A percentile compares a stretch with the other conserved stretches of the same genome.
These are phyloP conservation scores for Fomitopsis betulina DNA, from an alignment of 1,284 basidiomycete genomes.

Conservation along the genomic window DNA sequence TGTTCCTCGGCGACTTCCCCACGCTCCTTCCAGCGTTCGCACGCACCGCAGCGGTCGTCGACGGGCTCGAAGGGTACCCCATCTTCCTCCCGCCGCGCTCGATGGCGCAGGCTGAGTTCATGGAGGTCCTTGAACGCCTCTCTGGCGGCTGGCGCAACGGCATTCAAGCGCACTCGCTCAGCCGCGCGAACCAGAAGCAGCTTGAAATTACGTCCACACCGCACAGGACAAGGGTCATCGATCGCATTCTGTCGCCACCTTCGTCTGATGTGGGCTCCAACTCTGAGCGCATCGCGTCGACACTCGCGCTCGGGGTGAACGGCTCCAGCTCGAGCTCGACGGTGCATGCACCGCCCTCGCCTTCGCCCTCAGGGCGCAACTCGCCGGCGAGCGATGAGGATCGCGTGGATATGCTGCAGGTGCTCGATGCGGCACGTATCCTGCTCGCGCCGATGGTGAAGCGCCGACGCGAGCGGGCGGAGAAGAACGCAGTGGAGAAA, in stretches of 20 bases:
- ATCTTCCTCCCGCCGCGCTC: constrained; percentile 79
- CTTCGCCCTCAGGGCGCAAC: constrained; percentile 15
- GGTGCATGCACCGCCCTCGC: constrained; percentile 10
- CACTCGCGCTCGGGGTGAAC: constrained; percentile 18
- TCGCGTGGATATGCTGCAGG: constrained; percentile 35
- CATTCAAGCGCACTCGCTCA: constrained; percentile 48
- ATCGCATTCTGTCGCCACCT: constrained; percentile 20
- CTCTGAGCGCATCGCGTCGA: constrained; percentile 17
- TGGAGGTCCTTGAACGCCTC: constrained; percentile 74
- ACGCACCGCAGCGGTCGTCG: constrained; percentile 59
- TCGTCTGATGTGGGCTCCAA: constrained; percentile 15
- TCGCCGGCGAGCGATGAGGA: constrained; percentile 13
- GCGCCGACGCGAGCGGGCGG: constrained; percentile 50
- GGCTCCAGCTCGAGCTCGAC: constrained; percentile 20
- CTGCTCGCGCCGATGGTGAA: constrained; percentile 62
- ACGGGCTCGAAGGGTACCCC: constrained; percentile 80
- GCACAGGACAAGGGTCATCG: constrained; percentile 23
- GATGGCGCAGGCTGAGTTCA: constrained; percentile 81
- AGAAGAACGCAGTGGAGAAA: constrained; percentile 46
- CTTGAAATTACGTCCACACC: constrained; percentile 40
- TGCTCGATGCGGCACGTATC: constrained; percentile 62
- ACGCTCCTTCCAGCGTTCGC: constrained; percentile 56
- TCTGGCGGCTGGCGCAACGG: constrained; percentile 65
- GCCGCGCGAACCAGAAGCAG: constrained; percentile 31
- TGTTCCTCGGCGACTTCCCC: constrained; percentile 71